Conservation (phyloP, 345 rosid genomes). For the Noccaea caerulescens region DNA sequence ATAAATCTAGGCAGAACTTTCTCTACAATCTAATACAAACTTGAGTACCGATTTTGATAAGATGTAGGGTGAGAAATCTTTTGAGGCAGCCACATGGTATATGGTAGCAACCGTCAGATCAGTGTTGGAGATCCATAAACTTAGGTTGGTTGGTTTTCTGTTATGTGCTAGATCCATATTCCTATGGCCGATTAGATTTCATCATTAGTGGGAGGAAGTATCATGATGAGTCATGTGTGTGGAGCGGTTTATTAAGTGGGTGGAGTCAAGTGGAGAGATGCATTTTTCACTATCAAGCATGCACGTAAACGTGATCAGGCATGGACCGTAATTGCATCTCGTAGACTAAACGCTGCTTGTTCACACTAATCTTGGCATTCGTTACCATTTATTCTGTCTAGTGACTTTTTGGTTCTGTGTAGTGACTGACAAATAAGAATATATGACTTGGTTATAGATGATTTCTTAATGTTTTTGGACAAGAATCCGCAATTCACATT, state of each 20-base stretch:
- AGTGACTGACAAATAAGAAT: slow-evolving; percentile 17
- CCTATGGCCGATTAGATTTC: background rate
- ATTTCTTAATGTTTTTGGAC: background rate
- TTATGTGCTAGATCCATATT: background rate
- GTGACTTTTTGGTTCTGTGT: background rate
- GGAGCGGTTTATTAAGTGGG: background rate
- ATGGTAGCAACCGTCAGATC: no score
- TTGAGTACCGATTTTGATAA: background rate
- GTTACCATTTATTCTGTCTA: background rate
- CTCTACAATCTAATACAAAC: background rate
- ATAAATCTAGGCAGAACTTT: background rate
- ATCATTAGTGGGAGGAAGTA: background rate
- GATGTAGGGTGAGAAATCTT: background rate
- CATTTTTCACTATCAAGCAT: background rate
- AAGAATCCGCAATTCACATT: slow-evolving; percentile 24
- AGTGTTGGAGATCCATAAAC: background rate
- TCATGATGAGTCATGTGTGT: no score
- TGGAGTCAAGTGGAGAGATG: slow-evolving; percentile 16
- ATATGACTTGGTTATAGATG: slow-evolving; percentile 20
- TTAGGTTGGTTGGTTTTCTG: background rate
- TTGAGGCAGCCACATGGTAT: background rate
- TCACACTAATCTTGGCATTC: slow-evolving; percentile 3
- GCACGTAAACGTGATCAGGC: background rate
- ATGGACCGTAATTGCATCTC: background rate
- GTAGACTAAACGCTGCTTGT: background rate